Evolutionary conservation across 345 rosid species (phyloP).

Genomic region (Psidium friedrichsthalianum): DNA sequence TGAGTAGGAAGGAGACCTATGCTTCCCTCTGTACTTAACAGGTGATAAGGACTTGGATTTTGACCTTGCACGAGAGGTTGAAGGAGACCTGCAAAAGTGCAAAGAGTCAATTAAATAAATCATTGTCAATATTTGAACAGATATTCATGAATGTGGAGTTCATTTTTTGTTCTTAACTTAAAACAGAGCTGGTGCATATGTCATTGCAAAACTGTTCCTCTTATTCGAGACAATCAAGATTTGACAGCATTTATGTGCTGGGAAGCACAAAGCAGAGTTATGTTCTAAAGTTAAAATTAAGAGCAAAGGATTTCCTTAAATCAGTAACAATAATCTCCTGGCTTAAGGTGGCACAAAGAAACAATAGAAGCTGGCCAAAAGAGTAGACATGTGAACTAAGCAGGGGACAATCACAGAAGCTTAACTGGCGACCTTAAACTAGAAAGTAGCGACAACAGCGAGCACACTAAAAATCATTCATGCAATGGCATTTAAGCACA

Average conservation of each 20-base stretch:
- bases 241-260: background rate
- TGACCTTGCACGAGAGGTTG: slow-evolving; percentile 50
- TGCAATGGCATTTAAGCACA: background rate
- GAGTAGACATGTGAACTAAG: background rate
- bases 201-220: background rate
- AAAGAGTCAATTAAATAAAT: background rate
- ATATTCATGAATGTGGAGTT: background rate
- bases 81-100: slow-evolving; percentile 49
- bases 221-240: background rate
- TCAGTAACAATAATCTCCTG: background rate
- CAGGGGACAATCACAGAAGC: background rate
- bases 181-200: background rate
- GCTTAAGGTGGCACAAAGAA: background rate
- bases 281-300: background rate
- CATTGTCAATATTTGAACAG: background rate
- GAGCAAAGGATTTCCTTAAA: background rate
- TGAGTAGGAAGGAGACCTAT: slow-evolving; percentile 61
- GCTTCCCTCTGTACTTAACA: slow-evolving; percentile 42
- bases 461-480: background rate
- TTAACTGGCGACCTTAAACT: background rate
- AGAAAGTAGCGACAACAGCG: background rate
- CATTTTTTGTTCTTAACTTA: background rate
- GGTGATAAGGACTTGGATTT: slow-evolving; percentile 79
- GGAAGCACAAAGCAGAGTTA: background rate
- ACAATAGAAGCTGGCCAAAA: background rate